phyloP scores from a whole-genome alignment of 371 early-diverging fungal species.

The Mucor piriformis region DNA sequence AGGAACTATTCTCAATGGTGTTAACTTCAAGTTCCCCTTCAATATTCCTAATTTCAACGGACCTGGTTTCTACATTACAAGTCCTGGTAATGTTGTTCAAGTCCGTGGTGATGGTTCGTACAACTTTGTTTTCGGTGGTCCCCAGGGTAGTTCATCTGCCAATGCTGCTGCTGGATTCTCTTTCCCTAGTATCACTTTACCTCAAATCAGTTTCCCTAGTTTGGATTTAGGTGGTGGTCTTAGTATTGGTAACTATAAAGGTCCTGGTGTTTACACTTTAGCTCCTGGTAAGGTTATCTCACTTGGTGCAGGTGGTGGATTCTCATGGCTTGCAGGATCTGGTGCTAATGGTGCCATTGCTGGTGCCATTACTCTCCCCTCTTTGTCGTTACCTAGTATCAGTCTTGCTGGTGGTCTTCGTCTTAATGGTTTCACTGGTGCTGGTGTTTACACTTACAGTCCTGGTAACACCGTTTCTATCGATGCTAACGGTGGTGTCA shows the following conservation, averaged over 20 bases:
- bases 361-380: background rate
- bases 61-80: constrained; percentile 8
- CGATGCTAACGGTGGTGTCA: background rate
- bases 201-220: background rate
- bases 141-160: background rate
- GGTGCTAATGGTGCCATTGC: background rate
- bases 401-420: constrained; percentile 1
- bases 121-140: background rate
- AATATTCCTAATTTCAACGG: constrained; percentile 4
- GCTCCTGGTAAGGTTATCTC: constrained; percentile 5
- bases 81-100: constrained; percentile 1
- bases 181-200: background rate
- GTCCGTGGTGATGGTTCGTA: constrained; percentile 1
- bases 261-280: constrained; percentile 5
- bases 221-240: background rate
- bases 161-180: background rate
- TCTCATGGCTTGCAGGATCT: background rate
- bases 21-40: background rate
- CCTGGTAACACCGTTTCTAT: constrained; percentile 8
- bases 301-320: background rate
- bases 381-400: background rate
- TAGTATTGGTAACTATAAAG: constrained; percentile 1
- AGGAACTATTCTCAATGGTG: background rate
- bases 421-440: constrained; percentile 5
- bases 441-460: constrained; percentile 3